Evolutionary conservation across 768 basidiomycete genomes (phyloP), one percentile per base, ranked within the genome.

Genomic region (Albatrellus ellisii): DNA sequence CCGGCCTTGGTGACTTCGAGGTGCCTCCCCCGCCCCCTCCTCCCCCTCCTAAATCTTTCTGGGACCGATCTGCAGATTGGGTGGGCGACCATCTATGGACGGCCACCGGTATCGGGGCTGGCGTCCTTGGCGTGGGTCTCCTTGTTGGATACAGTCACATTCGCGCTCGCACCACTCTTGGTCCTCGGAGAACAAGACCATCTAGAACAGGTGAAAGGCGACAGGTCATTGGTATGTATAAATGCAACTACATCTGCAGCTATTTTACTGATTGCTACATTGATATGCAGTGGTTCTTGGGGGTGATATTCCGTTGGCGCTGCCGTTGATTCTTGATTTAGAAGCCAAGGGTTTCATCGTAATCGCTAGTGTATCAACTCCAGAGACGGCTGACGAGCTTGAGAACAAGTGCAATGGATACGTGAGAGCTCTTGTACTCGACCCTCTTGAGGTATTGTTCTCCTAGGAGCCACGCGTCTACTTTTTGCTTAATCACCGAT

Each of bases 311-410:
- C 72, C 79, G 1, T 63, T 78, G 39, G 86, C 75, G 6, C 64
- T 77, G n/a, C 75, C 83, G 6, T 59, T 91, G 31, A 77, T 90
- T 41, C 53, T 72, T 35, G 79, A 79, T 41, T 65, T 92, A 34
- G 85, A 89, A 61, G 69, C 66, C 53, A 73, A 77, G 46, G 88
- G 85, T 0, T 91, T 81, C 53, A 81, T 90, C 51, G 79, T 92
- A 27, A 76, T 92, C 47, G 67, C 78, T 4, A 90, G 82, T 46
- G 88, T 89, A 14, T 63, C 76, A 0, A 75, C 71, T 4, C 71
- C 78, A 0, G 77, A 79, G 41, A 73, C 73, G n/a, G 76, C 75
- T 26, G 65, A 70, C 12, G 62, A 60, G 12, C 61, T 91, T 34
- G 87, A 92, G 57, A 64, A 62, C 26, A 63, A 65, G 46, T 72